phyloP scores from a whole-genome alignment of 352 stramenopile species.

The Globisporangium carolinianum region DNA sequence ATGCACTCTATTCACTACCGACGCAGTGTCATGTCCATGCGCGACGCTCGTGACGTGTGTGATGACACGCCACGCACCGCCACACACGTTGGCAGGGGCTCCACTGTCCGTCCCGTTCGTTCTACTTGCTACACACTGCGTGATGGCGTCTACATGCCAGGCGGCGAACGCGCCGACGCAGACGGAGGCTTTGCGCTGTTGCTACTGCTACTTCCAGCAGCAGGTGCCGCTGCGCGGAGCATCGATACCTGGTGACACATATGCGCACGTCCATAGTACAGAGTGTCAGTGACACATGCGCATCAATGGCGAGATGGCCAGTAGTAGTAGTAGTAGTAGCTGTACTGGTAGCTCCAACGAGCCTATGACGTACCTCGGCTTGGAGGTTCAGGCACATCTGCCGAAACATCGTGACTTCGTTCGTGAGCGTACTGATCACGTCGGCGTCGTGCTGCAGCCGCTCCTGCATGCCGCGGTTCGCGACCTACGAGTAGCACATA shows the following conservation, averaged over 20 bases:
- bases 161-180: conserved; percentile 8
- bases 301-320: background rate
- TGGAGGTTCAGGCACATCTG: conserved; percentile 81
- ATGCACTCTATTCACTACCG: too few species aligned
- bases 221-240: conserved; percentile 2
- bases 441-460: conserved; percentile 54
- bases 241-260: conserved; percentile 8
- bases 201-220: background rate
- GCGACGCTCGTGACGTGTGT: background rate
- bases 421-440: conserved; percentile 58
- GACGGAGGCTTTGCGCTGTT: background rate
- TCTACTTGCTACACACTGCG: too few species aligned
- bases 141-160: conserved; percentile 12
- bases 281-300: background rate
- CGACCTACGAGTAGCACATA: conserved; percentile 26
- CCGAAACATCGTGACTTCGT: conserved; percentile 77
- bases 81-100: too few species aligned
- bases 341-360: background rate
- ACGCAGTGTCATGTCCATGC: too few species aligned
- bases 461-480: conserved; percentile 66
- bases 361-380: conserved; percentile 39
- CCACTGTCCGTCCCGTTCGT: too few species aligned
- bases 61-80: too few species aligned
- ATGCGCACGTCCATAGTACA: background rate
- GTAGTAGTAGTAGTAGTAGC: background rate